Evolutionary conservation across 1,139 yeast genomes (phyloP).

Genomic region (Suhomyces taliae): DNA sequence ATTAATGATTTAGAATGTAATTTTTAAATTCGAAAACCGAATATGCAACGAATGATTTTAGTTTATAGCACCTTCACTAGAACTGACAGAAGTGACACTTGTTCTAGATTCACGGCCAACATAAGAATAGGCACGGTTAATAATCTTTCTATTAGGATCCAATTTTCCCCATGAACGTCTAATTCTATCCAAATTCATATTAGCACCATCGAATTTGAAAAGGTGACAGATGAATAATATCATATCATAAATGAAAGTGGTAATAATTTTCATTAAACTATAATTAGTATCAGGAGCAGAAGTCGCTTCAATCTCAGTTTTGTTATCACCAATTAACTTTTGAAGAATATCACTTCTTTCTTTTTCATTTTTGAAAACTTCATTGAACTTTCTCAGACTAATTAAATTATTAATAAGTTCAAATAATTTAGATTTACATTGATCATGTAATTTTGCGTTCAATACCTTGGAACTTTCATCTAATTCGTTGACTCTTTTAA

Average conservation of each 20-base stretch:
- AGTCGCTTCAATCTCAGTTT: slow-evolving; percentile 5
- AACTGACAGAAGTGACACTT: slow-evolving; percentile 12
- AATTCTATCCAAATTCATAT: slow-evolving; percentile 48
- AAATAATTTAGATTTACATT: slow-evolving; percentile 28
- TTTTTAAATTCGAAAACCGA: neutral
- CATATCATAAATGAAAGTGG: slow-evolving; percentile 34
- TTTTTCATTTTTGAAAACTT: slow-evolving; percentile 29
- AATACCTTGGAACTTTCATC: slow-evolving; percentile 62
- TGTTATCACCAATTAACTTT: slow-evolving; percentile 29
- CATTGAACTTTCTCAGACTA: slow-evolving; percentile 33
- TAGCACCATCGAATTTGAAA: slow-evolving; percentile 38
- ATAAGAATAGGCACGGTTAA: slow-evolving; percentile 37
- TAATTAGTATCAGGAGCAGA: neutral
- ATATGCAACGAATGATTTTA: neutral
- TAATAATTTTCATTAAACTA: slow-evolving; percentile 23
- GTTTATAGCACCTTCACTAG: neutral
- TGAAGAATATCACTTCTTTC: slow-evolving; percentile 32
- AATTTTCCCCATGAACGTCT: slow-evolving; percentile 44
- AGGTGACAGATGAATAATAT: slow-evolving; percentile 30
- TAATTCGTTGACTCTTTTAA: slow-evolving; percentile 74
- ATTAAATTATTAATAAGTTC: slow-evolving; percentile 39
- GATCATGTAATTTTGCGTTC: slow-evolving; percentile 38
- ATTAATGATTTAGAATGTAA: neutral
- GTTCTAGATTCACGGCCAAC: slow-evolving; percentile 32
- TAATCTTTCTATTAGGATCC: slow-evolving; percentile 45